phyloP scores from a whole-genome alignment of 495 filamentous ascomycete genomes.

The Penicillium paradoxum region DNA sequence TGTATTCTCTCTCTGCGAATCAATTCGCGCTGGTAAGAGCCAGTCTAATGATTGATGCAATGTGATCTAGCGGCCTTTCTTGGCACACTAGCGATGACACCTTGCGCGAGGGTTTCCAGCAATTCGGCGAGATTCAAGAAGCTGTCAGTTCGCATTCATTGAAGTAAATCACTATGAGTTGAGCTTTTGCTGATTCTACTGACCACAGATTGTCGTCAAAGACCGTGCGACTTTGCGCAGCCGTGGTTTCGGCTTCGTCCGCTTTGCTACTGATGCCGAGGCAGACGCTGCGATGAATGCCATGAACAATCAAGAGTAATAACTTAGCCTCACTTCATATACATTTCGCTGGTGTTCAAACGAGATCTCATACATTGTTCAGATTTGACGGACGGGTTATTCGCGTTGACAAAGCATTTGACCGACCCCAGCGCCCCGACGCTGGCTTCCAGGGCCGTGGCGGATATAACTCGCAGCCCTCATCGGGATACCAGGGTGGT shows the following conservation, averaged over 20 bases:
- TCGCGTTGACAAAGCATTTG: slow-evolving; percentile 93
- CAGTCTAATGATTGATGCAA: slow-evolving; percentile 5
- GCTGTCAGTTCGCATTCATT: slow-evolving; percentile 60
- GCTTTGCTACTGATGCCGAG: slow-evolving; percentile 75
- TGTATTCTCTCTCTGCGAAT: background rate
- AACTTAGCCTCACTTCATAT: slow-evolving; percentile 1
- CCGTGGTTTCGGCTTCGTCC: slow-evolving; percentile 96
- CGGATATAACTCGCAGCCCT: slow-evolving; percentile 37
- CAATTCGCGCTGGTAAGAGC: background rate
- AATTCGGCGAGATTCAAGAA: slow-evolving; percentile 86
- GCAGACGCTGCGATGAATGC: slow-evolving; percentile 71
- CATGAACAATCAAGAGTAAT: slow-evolving; percentile 96
- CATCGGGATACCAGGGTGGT: slow-evolving; percentile 34
- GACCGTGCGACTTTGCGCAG: slow-evolving; percentile 94
- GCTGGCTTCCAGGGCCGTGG: slow-evolving; percentile 45
- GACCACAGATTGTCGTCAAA: slow-evolving; percentile 83
- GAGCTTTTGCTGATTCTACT: slow-evolving; percentile 12
- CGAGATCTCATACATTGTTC: background rate
- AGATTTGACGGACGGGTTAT: slow-evolving; percentile 96
- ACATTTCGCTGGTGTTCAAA: background rate
- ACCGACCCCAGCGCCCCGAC: slow-evolving; percentile 48
- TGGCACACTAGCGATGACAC: slow-evolving; percentile 93
- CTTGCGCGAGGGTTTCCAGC: slow-evolving; percentile 79
- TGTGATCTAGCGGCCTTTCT: slow-evolving; percentile 71
- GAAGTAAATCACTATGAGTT: background rate